These are phyloP conservation scores for Hemisphaericaspora lyxosophila DNA, from an alignment of 1,139 yeast genomes.

Conservation along the genomic window DNA sequence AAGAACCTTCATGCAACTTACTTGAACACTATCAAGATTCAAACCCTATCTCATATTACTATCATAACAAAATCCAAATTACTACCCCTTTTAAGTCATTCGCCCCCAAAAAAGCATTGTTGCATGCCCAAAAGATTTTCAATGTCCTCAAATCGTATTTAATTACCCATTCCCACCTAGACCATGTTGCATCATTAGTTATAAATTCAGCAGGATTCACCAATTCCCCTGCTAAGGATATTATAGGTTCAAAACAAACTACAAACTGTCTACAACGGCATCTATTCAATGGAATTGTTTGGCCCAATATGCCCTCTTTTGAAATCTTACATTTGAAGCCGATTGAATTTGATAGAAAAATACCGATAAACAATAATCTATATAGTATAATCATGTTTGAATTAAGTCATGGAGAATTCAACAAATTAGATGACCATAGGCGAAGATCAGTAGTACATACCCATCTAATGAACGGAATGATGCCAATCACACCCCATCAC, in stretches of 20 bases:
- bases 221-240: slow-evolving; percentile 27
- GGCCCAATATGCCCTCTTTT: slow-evolving; percentile 69
- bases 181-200: slow-evolving; percentile 70
- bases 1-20: slow-evolving; percentile 15
- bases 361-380: slow-evolving; percentile 18
- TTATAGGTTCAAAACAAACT: slow-evolving; percentile 58
- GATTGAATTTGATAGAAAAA: slow-evolving; percentile 17
- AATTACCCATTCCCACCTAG: slow-evolving; percentile 83
- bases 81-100: slow-evolving; percentile 32
- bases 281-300: slow-evolving; percentile 70
- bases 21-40: slow-evolving; percentile 30
- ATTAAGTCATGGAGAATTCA: slow-evolving; percentile 40
- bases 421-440: slow-evolving; percentile 7
- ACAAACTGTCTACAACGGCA: slow-evolving; percentile 51
- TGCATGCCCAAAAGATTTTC: slow-evolving; percentile 29
- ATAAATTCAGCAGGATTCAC: slow-evolving; percentile 67
- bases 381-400: slow-evolving; percentile 34
- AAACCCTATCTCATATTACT: slow-evolving; percentile 9
- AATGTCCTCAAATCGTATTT: slow-evolving; percentile 46
- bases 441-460: slow-evolving; percentile 11
- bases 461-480: slow-evolving; percentile 3
- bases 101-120: slow-evolving; percentile 7
- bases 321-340: slow-evolving; percentile 27
- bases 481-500: slow-evolving; percentile 7
- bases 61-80: slow-evolving; percentile 14